A percentile compares a stretch with the other conserved stretches of the same genome.
phyloP scores from a whole-genome alignment of 1,284 basidiomycete species.

The Lentinula novae-zelandiae region DNA sequence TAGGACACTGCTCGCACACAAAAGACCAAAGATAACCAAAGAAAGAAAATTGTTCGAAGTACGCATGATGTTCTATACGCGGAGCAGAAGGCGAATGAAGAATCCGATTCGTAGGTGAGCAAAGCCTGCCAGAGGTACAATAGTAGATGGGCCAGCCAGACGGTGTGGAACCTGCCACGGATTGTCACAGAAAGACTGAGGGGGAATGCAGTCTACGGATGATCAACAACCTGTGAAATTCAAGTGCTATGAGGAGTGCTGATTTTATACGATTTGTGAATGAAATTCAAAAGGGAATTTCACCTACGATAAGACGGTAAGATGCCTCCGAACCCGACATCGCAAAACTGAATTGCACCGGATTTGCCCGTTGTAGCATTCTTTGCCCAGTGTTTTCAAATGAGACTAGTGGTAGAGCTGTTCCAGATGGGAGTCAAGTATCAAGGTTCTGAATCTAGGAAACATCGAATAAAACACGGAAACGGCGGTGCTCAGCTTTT shows the following conservation, averaged over 20 bases:
- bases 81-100: neutral
- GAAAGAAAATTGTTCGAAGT: neutral
- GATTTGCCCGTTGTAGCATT: neutral
- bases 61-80: conserved; percentile 1
- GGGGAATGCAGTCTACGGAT: conserved; percentile 1
- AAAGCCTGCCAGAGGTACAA: neutral
- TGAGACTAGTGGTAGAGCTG: neutral
- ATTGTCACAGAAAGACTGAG: conserved; percentile 1
- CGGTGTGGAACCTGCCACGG: conserved; percentile 8
- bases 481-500: neutral
- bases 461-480: neutral
- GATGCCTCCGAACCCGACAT: neutral
- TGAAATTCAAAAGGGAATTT: neutral
- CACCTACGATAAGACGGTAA: neutral
- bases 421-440: neutral
- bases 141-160: neutral
- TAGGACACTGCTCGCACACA: neutral
- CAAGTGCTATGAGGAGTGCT: neutral
- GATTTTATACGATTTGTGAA: neutral
- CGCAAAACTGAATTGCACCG: neutral
- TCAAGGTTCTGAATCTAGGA: neutral
- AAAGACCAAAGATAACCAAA: neutral
- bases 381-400: neutral
- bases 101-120: neutral
- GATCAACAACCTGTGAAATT: conserved; percentile 1